Base-by-base conservation (phyloP, 257 asterid genomes). In the Verbena officinalis region DNA sequence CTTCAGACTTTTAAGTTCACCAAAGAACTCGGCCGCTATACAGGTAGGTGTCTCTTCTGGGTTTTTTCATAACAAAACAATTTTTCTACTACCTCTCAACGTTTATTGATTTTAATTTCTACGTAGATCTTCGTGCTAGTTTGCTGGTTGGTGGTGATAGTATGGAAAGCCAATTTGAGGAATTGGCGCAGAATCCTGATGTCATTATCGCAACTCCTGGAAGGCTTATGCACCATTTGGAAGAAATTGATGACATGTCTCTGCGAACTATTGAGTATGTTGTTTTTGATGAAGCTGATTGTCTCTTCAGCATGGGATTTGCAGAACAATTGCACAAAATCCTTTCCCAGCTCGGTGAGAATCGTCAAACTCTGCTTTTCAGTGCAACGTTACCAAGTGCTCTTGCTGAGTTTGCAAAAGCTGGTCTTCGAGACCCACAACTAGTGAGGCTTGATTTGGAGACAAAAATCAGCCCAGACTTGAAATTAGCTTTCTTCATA, bases 71-170 rank as follows among this genome's bases (percentile, higher is more conserved):
- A n/a, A n/a, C n/a, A n/a, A n/a, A n/a, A n/a, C n/a, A n/a, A n/a
- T n/a, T n/a, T n/a, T n/a, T n/a, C n/a, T n/a, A n/a, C n/a, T n/a
- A n/a, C n/a, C n/a, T n/a, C n/a, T n/a, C n/a, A n/a, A n/a, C n/a
- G n/a, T n/a, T 55, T 24, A 8, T 38, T 20, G 23, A 8, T 9
- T 64, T 38, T 8, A 11, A 13, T 53, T 76, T 67, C 57, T 62
- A 14, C 73, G 72, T 81, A 90, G 99, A 91, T 75, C 85, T 94
- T 46, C 89, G 95, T 31, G 78, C 75, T 65, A 88, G 97, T 78
- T 86, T 94, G 78, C 72, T 90, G 69, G 95, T 90, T 75, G 99
- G 97, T 65, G 99, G 99, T 49, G 97, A 94, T 76, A 94, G 99
- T 59, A 90, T 94, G 99, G 95, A 94, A 79, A 84, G 81, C 77